Base-by-base conservation (phyloP, 2,329 filamentous ascomycete genomes). In the Aspergillus sergii region DNA sequence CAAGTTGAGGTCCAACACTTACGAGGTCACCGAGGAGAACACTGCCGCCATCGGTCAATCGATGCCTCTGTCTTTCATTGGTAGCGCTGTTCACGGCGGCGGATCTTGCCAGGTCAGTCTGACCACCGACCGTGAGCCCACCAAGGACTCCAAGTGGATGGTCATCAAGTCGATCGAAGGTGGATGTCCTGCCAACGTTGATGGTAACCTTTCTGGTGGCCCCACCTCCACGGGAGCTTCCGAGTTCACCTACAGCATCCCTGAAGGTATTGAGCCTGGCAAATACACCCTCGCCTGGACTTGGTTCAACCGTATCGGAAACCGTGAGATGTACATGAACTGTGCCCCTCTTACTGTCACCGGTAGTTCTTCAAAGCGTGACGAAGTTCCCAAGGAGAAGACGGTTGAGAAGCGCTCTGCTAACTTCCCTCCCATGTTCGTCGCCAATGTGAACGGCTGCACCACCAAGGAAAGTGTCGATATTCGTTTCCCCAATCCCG, bases 311-410 rank as follows among this genome's bases (percentile, higher is more conserved):
- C 91, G 90, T 64, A 73, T 96, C 11, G 95, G 95, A 3, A 97
- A 97, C 81, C 89, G 94, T 1, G 95, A 98, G 76, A 93, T 97
- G 85, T 97, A 98, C 84, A 96, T 97, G 93, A 96, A 97, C 85
- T 99, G 94, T 71, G 92, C 91, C 0, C 88, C 92, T 0, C 78
- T 96, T 55, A 85, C 83, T 0, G 83, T 98, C 28, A 86, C 86
- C 0, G 80, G 78, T 4, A 79, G 80, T 26, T 77, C 80, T 1
- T 75, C 81, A 1, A 75, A 55, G 51, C 51, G 51, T 39, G 51
- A 55, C 21, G 51, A 55, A 28, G 32, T 55, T 39, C 32, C 78
- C 59, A 85, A 87, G 48, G 72, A 73, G 66, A 70, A 73, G 34
- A 66, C 69, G 3, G 46, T 87, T 61, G 77, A 82, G 1, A 86